Percentiles rank a stretch among this genome's conserved stretches.
Evolutionary conservation across 805 yeast species (phyloP).

Genomic region (Wickerhamomyces xylosicus): DNA sequence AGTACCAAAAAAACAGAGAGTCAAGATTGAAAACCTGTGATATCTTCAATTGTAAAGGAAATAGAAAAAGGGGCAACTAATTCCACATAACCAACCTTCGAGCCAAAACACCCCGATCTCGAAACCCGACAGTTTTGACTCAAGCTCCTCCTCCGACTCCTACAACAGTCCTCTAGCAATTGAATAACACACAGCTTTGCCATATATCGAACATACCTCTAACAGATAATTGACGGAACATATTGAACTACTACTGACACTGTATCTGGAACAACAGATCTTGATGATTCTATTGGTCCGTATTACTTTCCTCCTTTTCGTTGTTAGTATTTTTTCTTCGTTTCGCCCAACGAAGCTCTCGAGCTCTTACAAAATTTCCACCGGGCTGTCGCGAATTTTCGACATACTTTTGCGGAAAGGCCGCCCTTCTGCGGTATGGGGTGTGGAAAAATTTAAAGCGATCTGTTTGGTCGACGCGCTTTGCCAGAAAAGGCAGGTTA

Average conservation of each 20-base stretch:
- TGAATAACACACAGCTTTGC: too few species aligned
- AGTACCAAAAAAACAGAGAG: conserved; percentile 1
- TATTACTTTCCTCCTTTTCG: too few species aligned
- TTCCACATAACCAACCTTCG: background rate
- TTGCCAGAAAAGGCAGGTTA: background rate
- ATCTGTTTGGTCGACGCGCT: background rate
- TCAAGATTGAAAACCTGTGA: too few species aligned
- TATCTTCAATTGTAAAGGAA: too few species aligned
- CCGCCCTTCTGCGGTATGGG: too few species aligned
- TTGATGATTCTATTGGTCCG: background rate
- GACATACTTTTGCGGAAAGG: too few species aligned
- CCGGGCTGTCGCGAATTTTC: too few species aligned
- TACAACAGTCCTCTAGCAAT: too few species aligned
- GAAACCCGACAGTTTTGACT: too few species aligned
- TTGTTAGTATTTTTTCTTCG: too few species aligned
- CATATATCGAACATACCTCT: conserved; percentile 16
- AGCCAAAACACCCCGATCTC: too few species aligned
- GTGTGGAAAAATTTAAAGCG: background rate
- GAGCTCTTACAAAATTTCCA: background rate
- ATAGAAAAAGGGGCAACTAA: background rate
- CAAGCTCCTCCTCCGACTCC: too few species aligned
- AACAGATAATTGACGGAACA: conserved; percentile 19
- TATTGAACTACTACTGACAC: background rate
- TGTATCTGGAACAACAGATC: background rate
- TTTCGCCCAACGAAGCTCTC: background rate